A percentile compares a stretch with the other conserved stretches of the same genome.
phyloP scores from a whole-genome alignment of 1,284 basidiomycete species.

The Papiliotrema nemorosa region DNA sequence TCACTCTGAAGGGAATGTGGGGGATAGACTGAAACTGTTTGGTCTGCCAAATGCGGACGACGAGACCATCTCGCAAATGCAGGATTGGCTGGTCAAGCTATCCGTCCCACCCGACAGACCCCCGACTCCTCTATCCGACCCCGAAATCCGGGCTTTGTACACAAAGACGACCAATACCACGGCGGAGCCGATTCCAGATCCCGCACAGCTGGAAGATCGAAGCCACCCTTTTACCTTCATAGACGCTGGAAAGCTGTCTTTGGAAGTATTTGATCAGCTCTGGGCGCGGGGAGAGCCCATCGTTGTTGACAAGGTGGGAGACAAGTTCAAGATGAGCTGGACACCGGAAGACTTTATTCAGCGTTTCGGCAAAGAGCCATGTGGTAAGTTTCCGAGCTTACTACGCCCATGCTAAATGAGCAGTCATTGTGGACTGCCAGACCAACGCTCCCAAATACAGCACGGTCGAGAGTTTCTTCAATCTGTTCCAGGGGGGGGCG shows the following conservation, averaged over 20 bases:
- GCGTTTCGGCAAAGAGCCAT: conserved; percentile 64
- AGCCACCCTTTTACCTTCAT: conserved; percentile 48
- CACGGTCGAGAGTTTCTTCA: conserved; percentile 75
- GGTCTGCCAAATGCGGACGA: conserved; percentile 16
- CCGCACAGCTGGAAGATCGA: conserved; percentile 31
- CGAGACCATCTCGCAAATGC: conserved; percentile 3
- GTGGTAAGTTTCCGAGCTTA: conserved; percentile 44
- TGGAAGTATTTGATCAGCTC: conserved; percentile 61
- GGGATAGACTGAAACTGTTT: conserved; percentile 22
- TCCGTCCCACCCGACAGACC: neutral
- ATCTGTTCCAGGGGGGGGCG: conserved; percentile 66
- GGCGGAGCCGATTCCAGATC: conserved; percentile 26
- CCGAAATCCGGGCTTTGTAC: conserved; percentile 20
- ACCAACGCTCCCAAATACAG: conserved; percentile 61
- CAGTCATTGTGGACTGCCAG: conserved; percentile 73
- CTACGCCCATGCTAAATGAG: neutral
- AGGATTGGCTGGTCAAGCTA: conserved; percentile 3
- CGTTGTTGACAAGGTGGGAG: conserved; percentile 63
- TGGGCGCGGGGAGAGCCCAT: conserved; percentile 73
- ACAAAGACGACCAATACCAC: conserved; percentile 42
- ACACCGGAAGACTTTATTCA: conserved; percentile 73
- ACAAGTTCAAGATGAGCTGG: conserved; percentile 68
- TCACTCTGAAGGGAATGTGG: conserved; percentile 18
- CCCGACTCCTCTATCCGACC: conserved; percentile 4
- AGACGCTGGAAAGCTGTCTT: conserved; percentile 56